Base-by-base conservation (phyloP, 1,139 yeast species). In the Sugiyamaella grinbergsii region DNA sequence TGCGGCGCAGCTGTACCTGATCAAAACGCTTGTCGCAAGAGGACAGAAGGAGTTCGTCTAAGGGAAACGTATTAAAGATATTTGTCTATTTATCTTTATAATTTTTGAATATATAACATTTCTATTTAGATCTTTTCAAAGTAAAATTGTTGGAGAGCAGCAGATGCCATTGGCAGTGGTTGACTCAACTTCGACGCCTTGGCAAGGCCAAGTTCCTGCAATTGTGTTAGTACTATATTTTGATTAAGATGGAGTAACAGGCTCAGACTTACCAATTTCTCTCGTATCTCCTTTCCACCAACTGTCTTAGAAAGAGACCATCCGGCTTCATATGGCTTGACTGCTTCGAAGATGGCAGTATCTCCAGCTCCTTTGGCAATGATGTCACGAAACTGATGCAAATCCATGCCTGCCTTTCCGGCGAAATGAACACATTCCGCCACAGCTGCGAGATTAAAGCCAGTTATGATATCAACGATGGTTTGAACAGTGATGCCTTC, bases 351-450 rank as follows among this genome's bases (percentile, higher is more conserved):
- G 13, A 50, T 47, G n/a, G 48, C 49, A 22, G 51, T 47, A 19
- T 42, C 26, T 10, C 53, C 53, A 5, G 53, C 53, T 13, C 53
- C 53, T 41, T 50, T 50, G 16, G 46, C 37, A 26, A 50, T 42
- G 23, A 50, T 50, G 23, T 50, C 53, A 2, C 48, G 26, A 16
- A 50, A 45, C 8, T 38, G 48, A 20, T 50, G 33, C 6, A 47
- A 19, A 26, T 50, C 49, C 48, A 50, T 47, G 20, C 53, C 53
- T 29, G 46, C 53, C 22, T 37, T 38, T 20, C 18, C 20, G 1
- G 53, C 50, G 22, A 42, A 50, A 19, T 32, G 44, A 5, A 50
- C 33, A 34, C 53, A 50, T 24, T 50, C 53, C 8, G 38, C 42
- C 6, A 43, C 51, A 7, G 53, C 34, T 4, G 53, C 50, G 2